Conservation (phyloP, 2,329 filamentous ascomycete genomes). For the Calonectria montana region DNA sequence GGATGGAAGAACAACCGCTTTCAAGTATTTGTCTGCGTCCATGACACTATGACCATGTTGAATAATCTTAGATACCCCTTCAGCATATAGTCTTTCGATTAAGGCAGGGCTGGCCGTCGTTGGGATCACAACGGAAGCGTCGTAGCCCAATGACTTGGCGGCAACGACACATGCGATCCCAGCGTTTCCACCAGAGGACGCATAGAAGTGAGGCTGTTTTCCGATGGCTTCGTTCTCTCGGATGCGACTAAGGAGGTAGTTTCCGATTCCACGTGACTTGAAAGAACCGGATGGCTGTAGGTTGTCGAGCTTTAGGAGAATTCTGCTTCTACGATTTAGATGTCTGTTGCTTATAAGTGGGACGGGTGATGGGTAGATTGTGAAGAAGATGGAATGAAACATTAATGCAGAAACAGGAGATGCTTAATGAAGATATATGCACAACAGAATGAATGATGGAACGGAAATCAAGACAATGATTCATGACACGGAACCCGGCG, state of each 20-base stretch:
- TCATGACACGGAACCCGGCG: background rate
- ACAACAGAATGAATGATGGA: background rate
- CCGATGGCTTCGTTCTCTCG: slow-evolving; percentile 32
- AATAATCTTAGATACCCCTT: slow-evolving; percentile 72
- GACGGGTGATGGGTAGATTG: background rate
- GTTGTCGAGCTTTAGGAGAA: slow-evolving; percentile 86
- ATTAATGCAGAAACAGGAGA: background rate
- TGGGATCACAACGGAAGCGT: slow-evolving; percentile 80
- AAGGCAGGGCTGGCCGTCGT: slow-evolving; percentile 72
- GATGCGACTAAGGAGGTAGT: slow-evolving; percentile 69
- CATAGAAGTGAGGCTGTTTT: slow-evolving; percentile 71
- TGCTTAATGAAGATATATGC: background rate
- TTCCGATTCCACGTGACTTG: slow-evolving; percentile 82
- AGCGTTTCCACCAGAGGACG: slow-evolving; percentile 81
- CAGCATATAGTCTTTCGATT: slow-evolving; percentile 72
- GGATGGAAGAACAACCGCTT: slow-evolving; percentile 59
- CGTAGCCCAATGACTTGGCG: slow-evolving; percentile 68
- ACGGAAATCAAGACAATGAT: background rate
- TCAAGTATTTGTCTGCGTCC: slow-evolving; percentile 75
- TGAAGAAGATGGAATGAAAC: background rate
- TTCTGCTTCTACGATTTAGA: slow-evolving; percentile 61
- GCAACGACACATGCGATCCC: slow-evolving; percentile 83
- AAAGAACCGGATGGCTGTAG: slow-evolving; percentile 86
- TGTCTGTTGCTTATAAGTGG: slow-evolving; percentile 13
- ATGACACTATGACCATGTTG: slow-evolving; percentile 74